phyloP scores from a whole-genome alignment of 345 rosid species.

The Ricinus communis region DNA sequence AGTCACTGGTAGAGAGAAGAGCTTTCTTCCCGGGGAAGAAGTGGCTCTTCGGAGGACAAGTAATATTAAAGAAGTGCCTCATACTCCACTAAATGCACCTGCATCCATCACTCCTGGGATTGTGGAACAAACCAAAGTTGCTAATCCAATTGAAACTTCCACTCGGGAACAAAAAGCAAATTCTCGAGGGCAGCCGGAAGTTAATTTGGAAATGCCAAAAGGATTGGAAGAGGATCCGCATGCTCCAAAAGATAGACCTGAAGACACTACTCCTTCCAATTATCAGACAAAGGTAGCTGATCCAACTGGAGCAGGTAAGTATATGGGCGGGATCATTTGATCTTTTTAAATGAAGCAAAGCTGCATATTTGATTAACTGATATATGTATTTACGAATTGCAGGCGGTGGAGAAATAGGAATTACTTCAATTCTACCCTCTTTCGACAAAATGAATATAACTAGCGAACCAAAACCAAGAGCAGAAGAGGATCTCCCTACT shows the following conservation, averaged over 20 bases:
- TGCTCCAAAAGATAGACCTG: slow-evolving; percentile 37
- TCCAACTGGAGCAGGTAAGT: slow-evolving; percentile 47
- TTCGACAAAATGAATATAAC: slow-evolving; percentile 38
- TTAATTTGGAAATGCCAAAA: slow-evolving; percentile 37
- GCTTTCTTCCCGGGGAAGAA: background rate
- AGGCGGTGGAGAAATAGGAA: slow-evolving; percentile 42
- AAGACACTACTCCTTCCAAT: slow-evolving; percentile 38
- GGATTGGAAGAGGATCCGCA: slow-evolving; percentile 58
- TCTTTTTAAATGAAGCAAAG: too few relatives aligned
- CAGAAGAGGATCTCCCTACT: slow-evolving; percentile 9
- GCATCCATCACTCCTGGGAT: slow-evolving; percentile 19
- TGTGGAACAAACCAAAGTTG: slow-evolving; percentile 17
- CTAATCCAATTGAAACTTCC: slow-evolving; percentile 31
- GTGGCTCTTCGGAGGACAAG: slow-evolving; percentile 19
- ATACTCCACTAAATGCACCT: slow-evolving; percentile 36
- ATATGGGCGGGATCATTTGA: background rate
- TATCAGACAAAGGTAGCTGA: slow-evolving; percentile 57
- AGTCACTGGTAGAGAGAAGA: slow-evolving; percentile 13
- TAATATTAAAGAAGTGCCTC: slow-evolving; percentile 26
- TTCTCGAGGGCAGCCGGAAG: slow-evolving; percentile 36
- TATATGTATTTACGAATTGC: background rate
- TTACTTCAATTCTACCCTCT: slow-evolving; percentile 33
- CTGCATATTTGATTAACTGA: background rate
- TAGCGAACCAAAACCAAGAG: slow-evolving; percentile 19
- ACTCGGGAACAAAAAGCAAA: slow-evolving; percentile 28